Evolutionary conservation across 768 basidiomycete genomes (phyloP).

Genomic region (Coprinopsis strossmayeri): DNA sequence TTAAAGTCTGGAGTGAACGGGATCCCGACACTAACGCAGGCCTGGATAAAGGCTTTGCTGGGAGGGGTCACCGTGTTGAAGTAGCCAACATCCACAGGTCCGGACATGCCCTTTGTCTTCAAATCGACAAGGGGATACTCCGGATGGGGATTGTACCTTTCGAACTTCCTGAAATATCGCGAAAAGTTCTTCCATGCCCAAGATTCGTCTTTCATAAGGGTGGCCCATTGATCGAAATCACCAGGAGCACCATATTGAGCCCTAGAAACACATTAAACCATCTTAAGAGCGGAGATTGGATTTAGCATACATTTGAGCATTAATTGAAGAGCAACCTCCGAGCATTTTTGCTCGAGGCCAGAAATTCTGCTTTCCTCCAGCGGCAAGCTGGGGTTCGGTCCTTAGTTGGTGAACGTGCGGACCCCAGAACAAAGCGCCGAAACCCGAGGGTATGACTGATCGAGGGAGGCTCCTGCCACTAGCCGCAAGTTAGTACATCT

Average conservation of each 20-base stretch:
- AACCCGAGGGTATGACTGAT: conserved; percentile 37
- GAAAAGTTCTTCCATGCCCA: conserved; percentile 58
- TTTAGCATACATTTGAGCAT: conserved; percentile 49
- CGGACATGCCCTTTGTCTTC: conserved; percentile 39
- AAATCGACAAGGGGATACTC: conserved; percentile 46
- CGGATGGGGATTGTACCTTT: conserved; percentile 46
- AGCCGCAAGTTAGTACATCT: too few species aligned
- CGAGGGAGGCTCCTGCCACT: conserved; percentile 36
- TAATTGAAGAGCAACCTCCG: conserved; percentile 68
- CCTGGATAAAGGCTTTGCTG: conserved; percentile 47
- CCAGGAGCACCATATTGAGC: conserved; percentile 65
- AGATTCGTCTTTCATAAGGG: conserved; percentile 43
- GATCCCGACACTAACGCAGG: conserved; percentile 48
- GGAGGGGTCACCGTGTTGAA: conserved; percentile 38
- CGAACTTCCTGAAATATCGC: conserved; percentile 64
- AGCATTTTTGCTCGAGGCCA: conserved; percentile 66
- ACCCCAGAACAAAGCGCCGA: conserved; percentile 29
- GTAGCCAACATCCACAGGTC: conserved; percentile 58
- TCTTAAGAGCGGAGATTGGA: too few species aligned
- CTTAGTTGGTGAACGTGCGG: conserved; percentile 42
- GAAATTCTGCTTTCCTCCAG: conserved; percentile 36
- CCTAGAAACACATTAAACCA: too few species aligned
- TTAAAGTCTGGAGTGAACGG: conserved; percentile 60
- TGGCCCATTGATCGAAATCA: conserved; percentile 67
- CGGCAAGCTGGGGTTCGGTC: conserved; percentile 50